Evolutionary conservation across 805 yeast genomes (phyloP).

Genomic region (Candida oleophila): DNA sequence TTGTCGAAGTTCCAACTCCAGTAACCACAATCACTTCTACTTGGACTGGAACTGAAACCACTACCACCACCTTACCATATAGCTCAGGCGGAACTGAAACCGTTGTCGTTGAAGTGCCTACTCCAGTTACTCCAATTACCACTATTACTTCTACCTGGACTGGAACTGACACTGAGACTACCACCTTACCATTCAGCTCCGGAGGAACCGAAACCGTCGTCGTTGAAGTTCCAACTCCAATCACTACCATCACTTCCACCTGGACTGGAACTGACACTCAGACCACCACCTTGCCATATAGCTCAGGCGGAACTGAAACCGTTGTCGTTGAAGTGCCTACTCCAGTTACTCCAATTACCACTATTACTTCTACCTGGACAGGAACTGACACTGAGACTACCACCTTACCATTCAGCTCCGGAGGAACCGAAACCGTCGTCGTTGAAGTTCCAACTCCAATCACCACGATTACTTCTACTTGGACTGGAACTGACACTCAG

Average conservation of each 20-base stretch:
- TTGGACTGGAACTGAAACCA: slow-evolving; percentile 8
- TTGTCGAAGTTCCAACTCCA: slow-evolving; percentile 4
- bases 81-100: slow-evolving; percentile 14
- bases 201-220: slow-evolving; percentile 19
- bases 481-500: slow-evolving; percentile 3
- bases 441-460: slow-evolving; percentile 16
- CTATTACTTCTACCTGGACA: slow-evolving; percentile 11
- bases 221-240: slow-evolving; percentile 17
- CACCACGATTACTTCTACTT: slow-evolving; percentile 9
- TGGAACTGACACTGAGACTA: slow-evolving; percentile 11
- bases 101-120: slow-evolving; percentile 14
- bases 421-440: slow-evolving; percentile 11
- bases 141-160: slow-evolving; percentile 4
- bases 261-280: slow-evolving; percentile 11
- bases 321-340: slow-evolving; percentile 13
- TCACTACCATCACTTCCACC: slow-evolving; percentile 5
- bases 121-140: neutral
- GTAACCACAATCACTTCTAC: neutral
- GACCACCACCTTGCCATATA: slow-evolving; percentile 8
- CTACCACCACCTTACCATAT: slow-evolving; percentile 9
- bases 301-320: slow-evolving; percentile 8
- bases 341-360: slow-evolving; percentile 12
- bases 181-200: slow-evolving; percentile 7
- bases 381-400: slow-evolving; percentile 8
- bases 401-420: slow-evolving; percentile 1